Evolutionary conservation across 2,329 filamentous ascomycete genomes (phyloP), one percentile per base, ranked within the genome.

Genomic region (Penicillium sp.): DNA sequence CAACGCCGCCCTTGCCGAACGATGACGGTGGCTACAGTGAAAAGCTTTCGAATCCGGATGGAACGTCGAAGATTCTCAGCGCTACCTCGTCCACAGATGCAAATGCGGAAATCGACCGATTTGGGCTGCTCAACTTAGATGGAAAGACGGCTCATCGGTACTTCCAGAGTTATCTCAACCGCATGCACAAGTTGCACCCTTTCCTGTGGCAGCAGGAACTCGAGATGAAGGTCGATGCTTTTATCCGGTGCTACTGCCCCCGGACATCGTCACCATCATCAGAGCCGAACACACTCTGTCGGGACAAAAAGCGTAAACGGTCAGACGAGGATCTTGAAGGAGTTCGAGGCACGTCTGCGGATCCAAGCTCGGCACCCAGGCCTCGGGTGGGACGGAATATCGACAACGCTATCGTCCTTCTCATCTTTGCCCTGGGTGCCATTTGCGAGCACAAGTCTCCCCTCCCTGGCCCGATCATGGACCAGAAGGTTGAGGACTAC

Each of bases 371-470:
- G 2, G 57, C 49, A 7, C 13, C 58, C 24, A 60, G 63, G 45
- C 64, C 61, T 24, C 66, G 70, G n/a, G 77, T 82, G 22, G 79
- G 80, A 50, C 76, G 89, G 56, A 92, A 90, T 8, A 88, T 95
- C 17, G 85, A 88, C 57, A 96, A 91, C 68, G 93, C 93, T 0
- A 84, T 98, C 42, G 86, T 97, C 1, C 83, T 97, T 2, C 83
- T 94, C 4, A 87, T 97, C 0, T 83, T 98, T 58, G 94, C 94
- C 0, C 80, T 99, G 6, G 95, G 95, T 19, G 93, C 92, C 72
- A 90, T 98, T 13, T 94, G 91, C 70, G 76, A 83, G 62, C 83
- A 62, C 79, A 80, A 49, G 73, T 79, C 4, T 15, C 79, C 81
- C 19, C 70, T 89, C 12, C 85, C 85, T 19, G 82, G 81, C 2